Conservation (phyloP, 192 early-diverging fungal species). For the Phycomyces blakesleeanus region DNA sequence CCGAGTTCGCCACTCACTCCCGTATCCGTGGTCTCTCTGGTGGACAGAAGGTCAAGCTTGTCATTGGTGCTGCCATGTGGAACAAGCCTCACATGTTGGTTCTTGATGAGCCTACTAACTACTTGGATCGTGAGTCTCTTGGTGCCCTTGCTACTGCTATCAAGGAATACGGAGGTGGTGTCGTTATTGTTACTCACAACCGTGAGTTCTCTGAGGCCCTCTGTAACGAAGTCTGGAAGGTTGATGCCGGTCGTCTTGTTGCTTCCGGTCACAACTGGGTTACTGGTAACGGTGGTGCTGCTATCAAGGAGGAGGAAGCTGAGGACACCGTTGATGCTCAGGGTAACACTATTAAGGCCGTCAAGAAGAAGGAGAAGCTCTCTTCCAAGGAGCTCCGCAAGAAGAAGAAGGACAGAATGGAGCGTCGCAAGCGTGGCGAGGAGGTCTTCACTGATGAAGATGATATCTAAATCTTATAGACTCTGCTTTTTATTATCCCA, state of each 20-base stretch:
- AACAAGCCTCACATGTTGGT: constrained; percentile 88
- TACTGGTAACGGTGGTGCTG: constrained; percentile 45
- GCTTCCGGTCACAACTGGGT: constrained; percentile 52
- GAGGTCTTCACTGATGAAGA: constrained; percentile 34
- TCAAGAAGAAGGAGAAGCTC: constrained; percentile 58
- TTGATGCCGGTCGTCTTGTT: constrained; percentile 56
- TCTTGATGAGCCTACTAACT: constrained; percentile 85
- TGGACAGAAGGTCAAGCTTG: constrained; percentile 86
- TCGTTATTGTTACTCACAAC: constrained; percentile 83
- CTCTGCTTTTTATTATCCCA: neutral
- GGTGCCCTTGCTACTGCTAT: constrained; percentile 70
- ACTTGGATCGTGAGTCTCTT: constrained; percentile 60
- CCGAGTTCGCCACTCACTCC: constrained; percentile 71
- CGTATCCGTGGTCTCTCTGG: constrained; percentile 67
- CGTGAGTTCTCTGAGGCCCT: constrained; percentile 73
- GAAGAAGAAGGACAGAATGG: constrained; percentile 58
- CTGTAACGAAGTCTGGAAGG: constrained; percentile 71
- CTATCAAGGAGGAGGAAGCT: constrained; percentile 43
- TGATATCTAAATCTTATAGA: constrained; percentile 7
- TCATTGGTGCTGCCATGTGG: constrained; percentile 82
- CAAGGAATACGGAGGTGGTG: constrained; percentile 73
- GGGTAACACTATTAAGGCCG: constrained; percentile 72
- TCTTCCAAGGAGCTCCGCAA: constrained; percentile 50
- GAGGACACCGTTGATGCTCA: constrained; percentile 61
- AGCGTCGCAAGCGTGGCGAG: constrained; percentile 54